These are phyloP conservation scores for Populus hybrid DNA, from an alignment of 441 rosid species.

Conservation along the genomic window DNA sequence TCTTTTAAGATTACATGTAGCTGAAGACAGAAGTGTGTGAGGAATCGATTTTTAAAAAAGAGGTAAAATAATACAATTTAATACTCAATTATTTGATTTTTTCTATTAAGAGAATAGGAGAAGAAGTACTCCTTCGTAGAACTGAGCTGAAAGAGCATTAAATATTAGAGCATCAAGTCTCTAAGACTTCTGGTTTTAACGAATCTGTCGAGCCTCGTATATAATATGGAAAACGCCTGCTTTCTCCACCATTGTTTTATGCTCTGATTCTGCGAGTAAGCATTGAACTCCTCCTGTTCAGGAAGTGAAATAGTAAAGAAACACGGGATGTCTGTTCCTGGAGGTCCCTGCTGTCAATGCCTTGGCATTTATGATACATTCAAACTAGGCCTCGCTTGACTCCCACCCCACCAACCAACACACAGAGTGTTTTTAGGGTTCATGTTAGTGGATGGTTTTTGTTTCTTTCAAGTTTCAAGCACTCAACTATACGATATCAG, in stretches of 20 bases:
- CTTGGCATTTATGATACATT: slow-evolving; percentile 18
- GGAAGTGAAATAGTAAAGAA: slow-evolving; percentile 6
- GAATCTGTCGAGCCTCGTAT: slow-evolving; percentile 17
- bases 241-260: not conserved
- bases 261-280: slow-evolving; percentile 10
- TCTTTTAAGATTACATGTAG: no score
- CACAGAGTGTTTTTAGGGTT: slow-evolving; percentile 16
- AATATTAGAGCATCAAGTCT: slow-evolving; percentile 12
- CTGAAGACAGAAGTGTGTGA: no score
- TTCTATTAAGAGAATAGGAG: no score
- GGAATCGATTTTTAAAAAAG: no score
- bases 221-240: not conserved
- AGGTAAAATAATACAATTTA: no score
- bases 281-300: slow-evolving; percentile 19
- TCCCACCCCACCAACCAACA: slow-evolving; percentile 30
- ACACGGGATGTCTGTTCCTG: not conserved
- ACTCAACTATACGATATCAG: slow-evolving; percentile 6
- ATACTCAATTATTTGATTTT: no score
- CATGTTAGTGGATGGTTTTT: slow-evolving; percentile 12
- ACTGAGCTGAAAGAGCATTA: not conserved
- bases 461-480: slow-evolving; percentile 21
- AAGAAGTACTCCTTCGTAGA: no score
- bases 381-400: not conserved
- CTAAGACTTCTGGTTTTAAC: slow-evolving; percentile 12
- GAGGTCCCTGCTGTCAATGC: slow-evolving; percentile 15